Conservation (phyloP, 768 basidiomycete genomes). For the Kondoa malvinella region DNA sequence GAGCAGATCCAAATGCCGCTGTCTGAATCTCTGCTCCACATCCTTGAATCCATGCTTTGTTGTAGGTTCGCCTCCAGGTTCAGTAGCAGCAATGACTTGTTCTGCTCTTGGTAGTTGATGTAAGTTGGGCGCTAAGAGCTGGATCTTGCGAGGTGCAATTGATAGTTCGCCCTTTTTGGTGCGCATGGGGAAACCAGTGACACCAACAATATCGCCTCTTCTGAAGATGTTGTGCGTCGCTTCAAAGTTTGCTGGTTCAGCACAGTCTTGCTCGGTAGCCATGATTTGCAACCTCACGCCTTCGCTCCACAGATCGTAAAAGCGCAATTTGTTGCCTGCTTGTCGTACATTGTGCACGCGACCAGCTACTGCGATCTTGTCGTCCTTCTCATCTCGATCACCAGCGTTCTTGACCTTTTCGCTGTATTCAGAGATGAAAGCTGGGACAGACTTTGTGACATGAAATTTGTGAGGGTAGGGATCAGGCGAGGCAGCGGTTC, state of each 20-base stretch:
- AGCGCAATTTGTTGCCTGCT: conserved; percentile 64
- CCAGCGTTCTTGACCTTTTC: conserved; percentile 42
- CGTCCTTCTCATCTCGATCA: conserved; percentile 35
- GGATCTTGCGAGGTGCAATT: conserved; percentile 60
- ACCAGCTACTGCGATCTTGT: conserved; percentile 61
- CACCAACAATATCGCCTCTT: conserved; percentile 91
- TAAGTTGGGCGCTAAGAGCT: conserved; percentile 83
- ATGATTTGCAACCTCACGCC: conserved; percentile 88
- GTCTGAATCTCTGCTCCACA: conserved; percentile 90
- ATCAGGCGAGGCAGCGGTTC: conserved; percentile 42
- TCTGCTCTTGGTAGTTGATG: conserved; percentile 74
- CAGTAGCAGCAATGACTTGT: conserved; percentile 4
- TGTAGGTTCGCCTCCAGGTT: conserved; percentile 10
- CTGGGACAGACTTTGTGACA: conserved; percentile 55
- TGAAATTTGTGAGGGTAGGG: conserved; percentile 99
- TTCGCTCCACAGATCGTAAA: conserved; percentile 88
- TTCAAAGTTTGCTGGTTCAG: conserved; percentile 40
- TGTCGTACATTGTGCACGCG: conserved; percentile 78
- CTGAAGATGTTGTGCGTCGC: conserved; percentile 68
- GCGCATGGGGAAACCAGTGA: conserved; percentile 69
- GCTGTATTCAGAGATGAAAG: conserved; percentile 60
- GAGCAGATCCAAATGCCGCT: conserved; percentile 96
- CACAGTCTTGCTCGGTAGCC: conserved; percentile 51
- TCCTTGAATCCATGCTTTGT: conserved; percentile 85
- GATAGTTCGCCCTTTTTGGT: conserved; percentile 93